phyloP scores from a whole-genome alignment of 2,329 filamentous ascomycete genomes.

The Paecilomyces formosus region DNA sequence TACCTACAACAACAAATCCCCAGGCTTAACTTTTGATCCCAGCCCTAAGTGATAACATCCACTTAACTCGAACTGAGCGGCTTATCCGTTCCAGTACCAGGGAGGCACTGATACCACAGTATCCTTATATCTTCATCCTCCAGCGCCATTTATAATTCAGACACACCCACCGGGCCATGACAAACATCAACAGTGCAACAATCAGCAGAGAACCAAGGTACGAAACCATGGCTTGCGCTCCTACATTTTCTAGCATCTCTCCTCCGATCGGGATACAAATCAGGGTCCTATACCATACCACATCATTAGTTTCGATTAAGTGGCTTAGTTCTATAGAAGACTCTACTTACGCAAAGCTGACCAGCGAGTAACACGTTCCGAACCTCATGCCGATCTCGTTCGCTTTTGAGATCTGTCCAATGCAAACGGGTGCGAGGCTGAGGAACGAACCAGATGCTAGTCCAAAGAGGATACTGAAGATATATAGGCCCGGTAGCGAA shows the following conservation, averaged over 20 bases:
- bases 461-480: slow-evolving; percentile 39
- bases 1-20: too few species aligned
- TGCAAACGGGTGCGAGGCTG: slow-evolving; percentile 38
- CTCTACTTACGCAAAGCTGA: slow-evolving; percentile 35
- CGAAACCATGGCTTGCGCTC: slow-evolving; percentile 37
- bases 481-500: slow-evolving; percentile 30
- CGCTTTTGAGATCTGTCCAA: slow-evolving; percentile 41
- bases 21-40: too few species aligned
- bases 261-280: slow-evolving; percentile 43
- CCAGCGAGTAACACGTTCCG: slow-evolving; percentile 44
- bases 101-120: background rate
- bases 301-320: too few species aligned
- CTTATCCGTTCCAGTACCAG: too few species aligned
- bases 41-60: too few species aligned
- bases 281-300: slow-evolving; percentile 27
- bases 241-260: slow-evolving; percentile 42
- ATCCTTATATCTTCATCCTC: slow-evolving; percentile 25
- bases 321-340: too few species aligned
- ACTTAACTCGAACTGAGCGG: too few species aligned
- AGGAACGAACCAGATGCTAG: slow-evolving; percentile 43
- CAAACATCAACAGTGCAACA: slow-evolving; percentile 25
- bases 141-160: slow-evolving; percentile 31
- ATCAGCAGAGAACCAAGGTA: slow-evolving; percentile 38
- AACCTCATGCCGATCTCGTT: slow-evolving; percentile 42
- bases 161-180: slow-evolving; percentile 32